These are phyloP conservation scores for Nitzschia sp. DNA, from an alignment of 108 stramenopile species.

Conservation along the genomic window DNA sequence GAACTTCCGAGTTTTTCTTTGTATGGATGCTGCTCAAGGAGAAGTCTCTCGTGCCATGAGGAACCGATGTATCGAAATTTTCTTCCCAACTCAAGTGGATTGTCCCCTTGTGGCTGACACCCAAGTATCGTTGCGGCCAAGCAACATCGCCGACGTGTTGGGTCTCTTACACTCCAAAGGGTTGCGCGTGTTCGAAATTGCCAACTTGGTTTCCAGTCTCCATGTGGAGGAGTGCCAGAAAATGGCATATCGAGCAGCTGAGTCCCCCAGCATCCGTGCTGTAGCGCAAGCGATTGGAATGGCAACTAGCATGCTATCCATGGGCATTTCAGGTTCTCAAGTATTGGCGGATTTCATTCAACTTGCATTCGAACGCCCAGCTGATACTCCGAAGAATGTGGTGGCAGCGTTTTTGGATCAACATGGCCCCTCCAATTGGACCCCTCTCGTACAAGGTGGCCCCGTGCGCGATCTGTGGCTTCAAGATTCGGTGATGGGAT, in stretches of 20 bases:
- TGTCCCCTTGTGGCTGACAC: neutral
- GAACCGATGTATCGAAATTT: slow-evolving; percentile 97
- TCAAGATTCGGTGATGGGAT: neutral
- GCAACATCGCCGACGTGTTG: slow-evolving; percentile 15
- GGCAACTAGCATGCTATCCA: slow-evolving; percentile 7
- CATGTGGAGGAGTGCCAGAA: slow-evolving; percentile 13
- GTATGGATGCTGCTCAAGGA: slow-evolving; percentile 84
- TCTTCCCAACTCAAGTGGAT: slow-evolving; percentile 18
- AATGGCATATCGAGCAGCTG: slow-evolving; percentile 13
- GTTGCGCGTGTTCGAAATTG: slow-evolving; percentile 19
- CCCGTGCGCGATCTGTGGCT: slow-evolving; percentile 8
- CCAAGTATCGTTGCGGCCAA: neutral
- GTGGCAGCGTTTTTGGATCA: neutral
- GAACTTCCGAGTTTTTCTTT: slow-evolving; percentile 93
- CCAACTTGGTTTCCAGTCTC: neutral
- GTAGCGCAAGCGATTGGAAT: slow-evolving; percentile 9
- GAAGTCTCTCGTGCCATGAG: slow-evolving; percentile 99
- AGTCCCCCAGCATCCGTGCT: slow-evolving; percentile 8
- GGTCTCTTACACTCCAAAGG: slow-evolving; percentile 15
- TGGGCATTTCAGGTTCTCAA: slow-evolving; percentile 8
- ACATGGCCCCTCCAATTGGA: neutral
- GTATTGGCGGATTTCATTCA: slow-evolving; percentile 12
- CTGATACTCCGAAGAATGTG: neutral
- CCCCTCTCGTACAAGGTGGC: neutral
- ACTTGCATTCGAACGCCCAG: slow-evolving; percentile 19